Percentiles rank a stretch among this genome's conserved stretches.
Conservation (phyloP, 2,329 filamentous ascomycete genomes). For the Pleomassaria siparia region DNA sequence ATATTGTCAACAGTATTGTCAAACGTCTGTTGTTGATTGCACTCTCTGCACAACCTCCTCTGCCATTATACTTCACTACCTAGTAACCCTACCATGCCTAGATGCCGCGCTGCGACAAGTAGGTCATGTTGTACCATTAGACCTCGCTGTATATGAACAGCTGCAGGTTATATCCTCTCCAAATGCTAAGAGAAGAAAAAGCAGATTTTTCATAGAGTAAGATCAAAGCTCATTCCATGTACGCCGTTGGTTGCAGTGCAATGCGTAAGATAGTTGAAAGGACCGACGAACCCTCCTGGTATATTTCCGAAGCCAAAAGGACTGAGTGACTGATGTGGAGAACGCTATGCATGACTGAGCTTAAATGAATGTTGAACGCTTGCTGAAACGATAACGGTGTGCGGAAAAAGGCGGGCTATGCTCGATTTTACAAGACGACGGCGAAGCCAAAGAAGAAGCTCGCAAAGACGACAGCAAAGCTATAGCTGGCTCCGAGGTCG, state of each 20-base stretch:
- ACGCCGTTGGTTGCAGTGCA: no score
- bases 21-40: not conserved
- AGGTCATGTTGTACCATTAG: not conserved
- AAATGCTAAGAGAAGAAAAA: not conserved
- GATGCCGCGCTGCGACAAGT: not conserved
- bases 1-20: no score
- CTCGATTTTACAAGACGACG: constrained; percentile 33
- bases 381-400: not conserved
- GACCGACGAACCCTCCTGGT: constrained; percentile 15
- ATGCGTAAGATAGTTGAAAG: constrained; percentile 4
- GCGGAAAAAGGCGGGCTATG: not conserved
- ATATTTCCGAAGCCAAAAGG: constrained; percentile 11
- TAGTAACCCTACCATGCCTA: not conserved
- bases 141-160: not conserved
- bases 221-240: not conserved
- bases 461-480: constrained; percentile 56
- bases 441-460: constrained; percentile 62
- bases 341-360: constrained; percentile 18
- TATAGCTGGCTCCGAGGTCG: constrained; percentile 59
- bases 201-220: not conserved
- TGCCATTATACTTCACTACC: not conserved
- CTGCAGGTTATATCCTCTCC: no score
- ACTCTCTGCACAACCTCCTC: not conserved
- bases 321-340: constrained; percentile 8
- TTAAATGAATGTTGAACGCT: not conserved